Percentiles rank a stretch among this genome's conserved stretches.
Evolutionary conservation across 192 early-diverging fungal genomes (phyloP).

Genomic region (Backusella australiensis): DNA sequence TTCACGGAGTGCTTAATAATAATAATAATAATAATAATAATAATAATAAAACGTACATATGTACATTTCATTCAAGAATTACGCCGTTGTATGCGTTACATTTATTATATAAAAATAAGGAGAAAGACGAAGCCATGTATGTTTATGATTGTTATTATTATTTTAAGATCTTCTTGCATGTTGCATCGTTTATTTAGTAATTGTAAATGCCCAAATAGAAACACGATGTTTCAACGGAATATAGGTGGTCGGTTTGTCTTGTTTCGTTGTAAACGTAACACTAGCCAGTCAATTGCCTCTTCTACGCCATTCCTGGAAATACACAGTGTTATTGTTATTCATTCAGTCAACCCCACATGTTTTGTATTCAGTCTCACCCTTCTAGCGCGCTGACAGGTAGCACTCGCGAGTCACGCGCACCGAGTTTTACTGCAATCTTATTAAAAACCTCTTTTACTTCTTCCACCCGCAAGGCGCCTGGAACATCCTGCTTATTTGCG

Average conservation of each 20-base stretch:
- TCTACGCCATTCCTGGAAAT: conserved; percentile 69
- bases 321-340: background rate
- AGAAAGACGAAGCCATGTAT: background rate
- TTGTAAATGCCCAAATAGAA: background rate
- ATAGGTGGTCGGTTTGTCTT: conserved; percentile 76
- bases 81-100: background rate
- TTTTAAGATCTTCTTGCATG: conserved; percentile 7
- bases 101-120: background rate
- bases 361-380: conserved; percentile 55
- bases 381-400: conserved; percentile 77
- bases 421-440: conserved; percentile 78
- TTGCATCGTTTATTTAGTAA: background rate
- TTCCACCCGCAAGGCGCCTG: conserved; percentile 66
- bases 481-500: conserved; percentile 91
- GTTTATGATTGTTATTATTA: background rate
- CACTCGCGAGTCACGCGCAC: conserved; percentile 85
- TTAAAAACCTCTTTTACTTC: conserved; percentile 92
- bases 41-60: background rate
- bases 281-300: conserved; percentile 92
- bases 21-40: background rate
- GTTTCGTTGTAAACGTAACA: conserved; percentile 79
- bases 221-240: conserved; percentile 40
- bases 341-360: background rate
- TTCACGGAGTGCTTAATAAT: background rate
- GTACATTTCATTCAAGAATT: conserved; percentile 6